Evolutionary conservation across 768 basidiomycete species (phyloP).

Genomic region (Crassisporium funariophilum): DNA sequence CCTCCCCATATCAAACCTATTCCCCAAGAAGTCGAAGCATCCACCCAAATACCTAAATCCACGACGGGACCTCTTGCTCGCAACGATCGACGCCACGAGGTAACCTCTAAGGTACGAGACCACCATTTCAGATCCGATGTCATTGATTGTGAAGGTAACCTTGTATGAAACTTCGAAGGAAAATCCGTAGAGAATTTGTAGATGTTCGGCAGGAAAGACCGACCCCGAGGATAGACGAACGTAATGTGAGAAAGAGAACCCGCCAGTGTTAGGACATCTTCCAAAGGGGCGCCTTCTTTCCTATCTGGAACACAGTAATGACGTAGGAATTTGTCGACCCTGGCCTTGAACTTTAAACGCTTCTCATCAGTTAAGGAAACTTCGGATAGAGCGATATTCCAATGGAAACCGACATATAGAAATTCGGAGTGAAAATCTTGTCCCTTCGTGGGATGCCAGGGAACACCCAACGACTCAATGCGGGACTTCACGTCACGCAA

Average conservation of each 20-base stretch:
- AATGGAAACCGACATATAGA: too few species aligned
- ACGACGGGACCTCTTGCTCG: neutral
- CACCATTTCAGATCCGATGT: constrained; percentile 36
- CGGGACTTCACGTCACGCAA: too few species aligned
- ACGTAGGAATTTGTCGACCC: too few species aligned
- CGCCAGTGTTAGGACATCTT: constrained; percentile 19
- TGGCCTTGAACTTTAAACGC: too few species aligned
- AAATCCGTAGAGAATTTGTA: constrained; percentile 29
- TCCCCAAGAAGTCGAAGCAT: constrained; percentile 40
- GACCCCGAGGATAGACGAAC: constrained; percentile 29
- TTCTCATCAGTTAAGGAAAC: too few species aligned
- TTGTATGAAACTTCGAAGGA: constrained; percentile 9
- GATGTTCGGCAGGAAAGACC: constrained; percentile 26
- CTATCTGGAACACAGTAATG: too few species aligned
- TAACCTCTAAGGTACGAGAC: constrained; percentile 8
- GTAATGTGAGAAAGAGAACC: constrained; percentile 35
- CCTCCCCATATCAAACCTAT: constrained; percentile 37
- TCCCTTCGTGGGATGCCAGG: too few species aligned
- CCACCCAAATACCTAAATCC: constrained; percentile 29
- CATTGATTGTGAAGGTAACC: constrained; percentile 22
- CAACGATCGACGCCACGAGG: constrained; percentile 14
- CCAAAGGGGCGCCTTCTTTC: too few species aligned
- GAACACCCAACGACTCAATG: too few species aligned
- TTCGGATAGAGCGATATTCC: too few species aligned
- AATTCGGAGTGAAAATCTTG: too few species aligned